Conservation (phyloP, 495 filamentous ascomycete genomes). For the Penicillium longicatenatum region DNA sequence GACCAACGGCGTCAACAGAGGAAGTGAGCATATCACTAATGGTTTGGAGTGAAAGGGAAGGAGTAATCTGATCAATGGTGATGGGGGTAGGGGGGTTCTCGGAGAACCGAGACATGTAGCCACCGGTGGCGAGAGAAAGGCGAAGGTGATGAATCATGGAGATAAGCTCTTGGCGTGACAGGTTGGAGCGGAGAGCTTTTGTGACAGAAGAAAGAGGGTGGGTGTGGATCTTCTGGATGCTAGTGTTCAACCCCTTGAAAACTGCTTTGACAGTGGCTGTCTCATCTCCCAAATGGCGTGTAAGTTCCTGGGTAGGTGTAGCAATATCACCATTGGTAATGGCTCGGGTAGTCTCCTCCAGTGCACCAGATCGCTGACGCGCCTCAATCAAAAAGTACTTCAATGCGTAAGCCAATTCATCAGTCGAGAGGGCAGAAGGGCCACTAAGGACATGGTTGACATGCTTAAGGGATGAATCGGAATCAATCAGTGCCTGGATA, state of each 20-base stretch:
- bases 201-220: slow-evolving; percentile 60
- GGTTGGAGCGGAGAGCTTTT: slow-evolving; percentile 62
- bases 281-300: slow-evolving; percentile 31
- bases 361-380: slow-evolving; percentile 31
- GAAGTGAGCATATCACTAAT: slow-evolving; percentile 69
- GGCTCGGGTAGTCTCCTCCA: slow-evolving; percentile 35
- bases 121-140: slow-evolving; percentile 57
- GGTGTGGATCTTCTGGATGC: slow-evolving; percentile 64
- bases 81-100: slow-evolving; percentile 47
- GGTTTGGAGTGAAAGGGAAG: slow-evolving; percentile 50
- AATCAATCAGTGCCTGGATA: slow-evolving; percentile 57
- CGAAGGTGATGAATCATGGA: slow-evolving; percentile 74
- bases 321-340: slow-evolving; percentile 34
- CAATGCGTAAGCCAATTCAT: slow-evolving; percentile 47
- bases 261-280: slow-evolving; percentile 33
- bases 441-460: slow-evolving; percentile 56
- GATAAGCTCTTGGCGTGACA: slow-evolving; percentile 67
- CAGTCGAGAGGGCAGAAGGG: slow-evolving; percentile 39
- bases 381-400: slow-evolving; percentile 43
- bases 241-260: slow-evolving; percentile 43
- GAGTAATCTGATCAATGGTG: slow-evolving; percentile 54
- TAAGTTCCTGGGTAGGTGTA: slow-evolving; percentile 24
- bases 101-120: slow-evolving; percentile 46
- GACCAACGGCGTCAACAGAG: slow-evolving; percentile 81
- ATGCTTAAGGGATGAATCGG: slow-evolving; percentile 61